These are phyloP conservation scores for Cercophora newfieldiana DNA, from an alignment of 495 filamentous ascomycete genomes.

Conservation along the genomic window DNA sequence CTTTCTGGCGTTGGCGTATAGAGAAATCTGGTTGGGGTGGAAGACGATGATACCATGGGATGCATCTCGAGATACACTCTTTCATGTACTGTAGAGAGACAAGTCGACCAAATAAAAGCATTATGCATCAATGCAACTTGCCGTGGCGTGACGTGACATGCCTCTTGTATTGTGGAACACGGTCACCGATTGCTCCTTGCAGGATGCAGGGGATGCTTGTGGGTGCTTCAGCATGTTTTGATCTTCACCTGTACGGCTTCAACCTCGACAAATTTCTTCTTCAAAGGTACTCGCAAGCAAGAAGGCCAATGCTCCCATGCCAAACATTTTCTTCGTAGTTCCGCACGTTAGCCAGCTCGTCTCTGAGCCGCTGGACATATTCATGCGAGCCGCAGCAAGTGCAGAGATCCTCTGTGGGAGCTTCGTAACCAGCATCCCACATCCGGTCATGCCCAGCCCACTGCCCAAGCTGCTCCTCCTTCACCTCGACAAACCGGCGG, in stretches of 20 bases:
- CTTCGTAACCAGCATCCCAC: slow-evolving; percentile 5
- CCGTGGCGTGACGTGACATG: not conserved
- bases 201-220: no score
- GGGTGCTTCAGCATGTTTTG: no score
- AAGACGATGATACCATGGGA: slow-evolving; percentile 11
- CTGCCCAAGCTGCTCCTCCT: not conserved
- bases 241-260: no score
- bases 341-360: not conserved
- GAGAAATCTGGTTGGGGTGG: not conserved
- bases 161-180: not conserved
- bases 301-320: slow-evolving; percentile 6
- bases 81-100: not conserved
- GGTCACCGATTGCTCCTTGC: not conserved
- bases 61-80: slow-evolving; percentile 12
- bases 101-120: not conserved
- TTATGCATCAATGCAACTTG: not conserved
- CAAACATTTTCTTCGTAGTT: not conserved
- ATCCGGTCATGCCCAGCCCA: slow-evolving; percentile 1
- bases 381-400: not conserved
- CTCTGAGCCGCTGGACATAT: slow-evolving; percentile 3
- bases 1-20: slow-evolving; percentile 3
- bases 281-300: slow-evolving; percentile 17
- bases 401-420: not conserved
- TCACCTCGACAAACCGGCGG: slow-evolving; percentile 18
- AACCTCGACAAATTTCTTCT: no score